Evolutionary conservation across 2,329 filamentous ascomycete genomes (phyloP).

Genomic region (Metarhizium robertsii): DNA sequence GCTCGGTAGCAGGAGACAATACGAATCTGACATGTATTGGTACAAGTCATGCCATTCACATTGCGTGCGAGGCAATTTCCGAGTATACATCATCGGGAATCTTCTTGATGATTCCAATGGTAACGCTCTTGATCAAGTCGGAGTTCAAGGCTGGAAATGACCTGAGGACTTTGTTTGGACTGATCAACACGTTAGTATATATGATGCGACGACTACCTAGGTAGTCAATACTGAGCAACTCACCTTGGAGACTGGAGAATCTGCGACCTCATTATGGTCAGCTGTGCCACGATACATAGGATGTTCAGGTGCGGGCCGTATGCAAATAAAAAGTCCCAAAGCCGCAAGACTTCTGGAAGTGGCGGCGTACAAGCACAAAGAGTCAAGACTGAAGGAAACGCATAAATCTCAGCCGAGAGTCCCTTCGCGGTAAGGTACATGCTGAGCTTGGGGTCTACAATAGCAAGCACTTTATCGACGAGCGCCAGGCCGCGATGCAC

Average conservation of each 20-base stretch:
- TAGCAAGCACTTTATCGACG: constrained; percentile 84
- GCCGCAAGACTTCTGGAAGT: constrained; percentile 78
- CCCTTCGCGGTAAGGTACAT: constrained; percentile 77
- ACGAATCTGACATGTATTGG: background rate
- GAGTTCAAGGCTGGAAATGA: constrained; percentile 79
- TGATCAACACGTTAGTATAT: constrained; percentile 30
- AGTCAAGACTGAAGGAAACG: constrained; percentile 89
- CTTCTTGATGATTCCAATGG: constrained; percentile 78
- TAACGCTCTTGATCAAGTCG: constrained; percentile 73
- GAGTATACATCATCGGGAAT: constrained; percentile 86
- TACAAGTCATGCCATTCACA: constrained; percentile 29
- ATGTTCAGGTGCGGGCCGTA: constrained; percentile 94
- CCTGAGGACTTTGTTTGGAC: constrained; percentile 85
- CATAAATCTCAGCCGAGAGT: constrained; percentile 88
- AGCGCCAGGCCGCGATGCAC: constrained; percentile 87
- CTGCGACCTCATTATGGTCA: constrained; percentile 78
- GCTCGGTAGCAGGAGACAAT: background rate
- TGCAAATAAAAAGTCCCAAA: constrained; percentile 97
- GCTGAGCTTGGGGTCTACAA: constrained; percentile 83
- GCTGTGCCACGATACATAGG: constrained; percentile 89
- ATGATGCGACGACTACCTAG: background rate
- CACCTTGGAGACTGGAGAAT: constrained; percentile 80
- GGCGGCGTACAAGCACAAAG: constrained; percentile 94
- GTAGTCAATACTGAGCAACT: background rate
- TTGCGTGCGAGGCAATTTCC: constrained; percentile 81